A percentile compares a stretch with the other conserved stretches of the same genome.
Conservation (phyloP, 73 alveolate genomes). For the Loxodes magnus region DNA sequence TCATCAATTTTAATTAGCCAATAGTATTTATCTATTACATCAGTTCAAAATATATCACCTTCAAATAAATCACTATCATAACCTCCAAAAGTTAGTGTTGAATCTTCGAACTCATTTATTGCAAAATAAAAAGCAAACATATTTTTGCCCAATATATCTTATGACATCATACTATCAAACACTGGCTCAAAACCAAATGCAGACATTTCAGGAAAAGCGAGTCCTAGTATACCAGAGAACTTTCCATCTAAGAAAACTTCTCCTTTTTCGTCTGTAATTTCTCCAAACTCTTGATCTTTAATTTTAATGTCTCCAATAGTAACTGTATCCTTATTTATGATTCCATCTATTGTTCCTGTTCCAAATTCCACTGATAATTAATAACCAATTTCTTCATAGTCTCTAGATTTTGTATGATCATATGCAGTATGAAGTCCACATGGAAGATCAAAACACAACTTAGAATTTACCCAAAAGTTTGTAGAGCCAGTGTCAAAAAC, state of each 20-base stretch:
- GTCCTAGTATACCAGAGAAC: slow-evolving; percentile 66
- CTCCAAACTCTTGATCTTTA: slow-evolving; percentile 47
- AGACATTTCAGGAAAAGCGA: slow-evolving; percentile 63
- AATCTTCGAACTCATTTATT: slow-evolving; percentile 28
- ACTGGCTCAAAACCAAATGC: slow-evolving; percentile 41
- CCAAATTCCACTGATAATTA: slow-evolving; percentile 41
- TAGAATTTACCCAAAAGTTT: slow-evolving; percentile 50
- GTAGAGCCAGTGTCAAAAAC: slow-evolving; percentile 73
- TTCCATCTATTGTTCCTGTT: slow-evolving; percentile 49
- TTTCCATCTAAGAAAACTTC: slow-evolving; percentile 37
- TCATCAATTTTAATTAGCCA: slow-evolving; percentile 54
- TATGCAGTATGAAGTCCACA: slow-evolving; percentile 31
- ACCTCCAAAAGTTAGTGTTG: slow-evolving; percentile 57
- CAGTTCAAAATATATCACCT: slow-evolving; percentile 55
- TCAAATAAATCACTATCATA: slow-evolving; percentile 28
- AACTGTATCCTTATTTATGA: slow-evolving; percentile 32
- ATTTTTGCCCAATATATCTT: slow-evolving; percentile 38
- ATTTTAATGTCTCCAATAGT: slow-evolving; percentile 43
- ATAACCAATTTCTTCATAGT: slow-evolving; percentile 16
- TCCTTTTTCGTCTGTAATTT: slow-evolving; percentile 55
- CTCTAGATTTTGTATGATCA: slow-evolving; percentile 26
- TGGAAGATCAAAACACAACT: slow-evolving; percentile 32
- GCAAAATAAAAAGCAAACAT: slow-evolving; percentile 60
- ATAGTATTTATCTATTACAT: slow-evolving; percentile 45
- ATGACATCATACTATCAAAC: slow-evolving; percentile 46